phyloP scores from a whole-genome alignment of 176 grass and related monocot genomes.

The Rhipidocladum racemiflorum region DNA sequence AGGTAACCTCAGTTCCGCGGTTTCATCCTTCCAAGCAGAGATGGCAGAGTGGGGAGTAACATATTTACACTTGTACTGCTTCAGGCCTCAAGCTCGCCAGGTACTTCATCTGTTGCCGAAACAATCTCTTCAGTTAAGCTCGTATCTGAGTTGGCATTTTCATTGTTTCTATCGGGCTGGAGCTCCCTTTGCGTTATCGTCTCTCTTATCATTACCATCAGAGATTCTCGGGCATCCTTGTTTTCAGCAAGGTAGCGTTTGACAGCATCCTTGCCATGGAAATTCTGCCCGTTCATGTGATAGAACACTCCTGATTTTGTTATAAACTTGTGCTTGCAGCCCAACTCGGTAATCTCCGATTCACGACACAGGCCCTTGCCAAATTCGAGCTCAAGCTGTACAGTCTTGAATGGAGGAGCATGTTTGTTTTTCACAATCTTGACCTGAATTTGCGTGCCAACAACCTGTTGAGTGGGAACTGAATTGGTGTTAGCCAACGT shows the following conservation, averaged over 20 bases:
- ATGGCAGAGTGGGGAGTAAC: neutral
- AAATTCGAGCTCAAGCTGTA: slow-evolving; percentile 62
- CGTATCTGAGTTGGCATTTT: neutral
- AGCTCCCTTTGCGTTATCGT: neutral
- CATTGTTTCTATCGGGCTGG: slow-evolving; percentile 23
- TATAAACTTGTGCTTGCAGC: slow-evolving; percentile 48
- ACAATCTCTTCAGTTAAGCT: slow-evolving; percentile 2
- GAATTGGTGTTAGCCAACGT: neutral
- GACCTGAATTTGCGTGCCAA: slow-evolving; percentile 57
- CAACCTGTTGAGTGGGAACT: neutral
- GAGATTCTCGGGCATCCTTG: slow-evolving; percentile 34
- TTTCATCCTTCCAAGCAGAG: neutral
- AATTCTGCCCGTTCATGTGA: slow-evolving; percentile 33
- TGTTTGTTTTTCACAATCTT: slow-evolving; percentile 83
- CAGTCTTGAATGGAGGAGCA: slow-evolving; percentile 60
- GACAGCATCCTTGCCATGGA: slow-evolving; percentile 62
- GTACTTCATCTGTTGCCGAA: slow-evolving; percentile 6
- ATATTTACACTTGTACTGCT: neutral
- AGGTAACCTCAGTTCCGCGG: neutral
- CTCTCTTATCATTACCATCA: slow-evolving; percentile 39
- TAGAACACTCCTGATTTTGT: slow-evolving; percentile 44
- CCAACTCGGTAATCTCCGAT: slow-evolving; percentile 60
- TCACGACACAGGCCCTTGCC: slow-evolving; percentile 58
- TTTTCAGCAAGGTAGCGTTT: slow-evolving; percentile 48
- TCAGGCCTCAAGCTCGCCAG: slow-evolving; percentile 13